Evolutionary conservation across 768 basidiomycete species (phyloP), one percentile per base, ranked within the genome.

Genomic region (Tylopilus plumbeoviolaceoides): DNA sequence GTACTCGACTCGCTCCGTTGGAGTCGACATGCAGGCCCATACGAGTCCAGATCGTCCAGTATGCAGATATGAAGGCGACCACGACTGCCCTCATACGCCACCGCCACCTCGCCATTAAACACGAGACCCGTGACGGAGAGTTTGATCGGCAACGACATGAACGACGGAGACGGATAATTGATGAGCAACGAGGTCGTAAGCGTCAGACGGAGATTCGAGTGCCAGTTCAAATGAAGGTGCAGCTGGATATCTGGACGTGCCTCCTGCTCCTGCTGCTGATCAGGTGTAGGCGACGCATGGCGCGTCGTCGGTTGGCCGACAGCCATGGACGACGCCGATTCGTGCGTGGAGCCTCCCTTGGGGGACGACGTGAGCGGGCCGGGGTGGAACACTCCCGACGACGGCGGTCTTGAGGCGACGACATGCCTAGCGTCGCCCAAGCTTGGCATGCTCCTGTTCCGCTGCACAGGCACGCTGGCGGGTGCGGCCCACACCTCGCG

Each of bases 111-210:
- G 52, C 91, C 91, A 12, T 79, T 79, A 69, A 98, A 91, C 14
- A 93, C 75, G 53, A 98, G 76, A 1, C 91, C 91, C 0, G 88
- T 95, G 25, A 98, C 82, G n/a, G 86, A 88, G 50, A 98, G 84
- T 63, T 90, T 88, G 69, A 99, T 90, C 7, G 97, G 97, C 23
- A 99, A 79, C 14, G 91, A 86, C 95, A 99, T 98, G 78, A 99
- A 98, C 67, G 88, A 82, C 0, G 88, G 87, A 0, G 93, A 93
- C 6, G 97, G 97, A 68, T 98, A 98, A 72, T 99, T 97, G 71
- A 99, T 94, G 56, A 94, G 81, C 25, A 98, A 79, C 9, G 92
- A 95, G 0, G 97, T 98, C 28, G 90, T 85, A 50, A 99, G 78
- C 8, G 89, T 90, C 59, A 99, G 77, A 15, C 89, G 86, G 9